Base-by-base conservation (phyloP, 345 rosid species). In the Heritiera littoralis region DNA sequence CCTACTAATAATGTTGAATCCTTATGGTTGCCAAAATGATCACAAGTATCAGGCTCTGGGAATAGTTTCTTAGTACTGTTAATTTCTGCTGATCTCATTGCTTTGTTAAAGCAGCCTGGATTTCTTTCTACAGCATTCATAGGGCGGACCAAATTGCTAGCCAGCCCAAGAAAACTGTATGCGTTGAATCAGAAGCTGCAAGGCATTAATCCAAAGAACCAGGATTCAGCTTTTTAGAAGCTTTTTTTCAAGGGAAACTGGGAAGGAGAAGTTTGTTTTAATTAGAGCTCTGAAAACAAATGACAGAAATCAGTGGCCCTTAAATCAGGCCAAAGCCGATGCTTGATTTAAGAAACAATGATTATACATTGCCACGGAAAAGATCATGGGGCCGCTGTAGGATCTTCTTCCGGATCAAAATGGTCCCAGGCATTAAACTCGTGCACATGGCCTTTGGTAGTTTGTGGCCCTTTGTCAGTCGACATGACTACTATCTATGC, bases 391-490 rank as follows among this genome's bases (percentile, higher is more conserved):
- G 68, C 71, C 80, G 43, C 28, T 59, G 66, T 71, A 72, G 81
- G 88, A 80, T 82, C 84, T 70, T 82, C 76, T 20, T 71, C 72
- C 48, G 86, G 81, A 80, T 84, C 83, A 82, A 83, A 64, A 81
- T 83, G 89, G 91, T 83, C 91, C 91, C 87, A 56, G 66, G 43
- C 80, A 74, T 64, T 73, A 61, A 77, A 77, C 81, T 81, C 68
- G 46, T 61, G 91, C 88, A 88, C 89, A 83, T 88, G 91, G 86
- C 63, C 78, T 80, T 83, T 56, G 87, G 72, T 81, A 77, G 82
- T 76, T 86, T 82, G 86, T 88, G 91, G 89, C 83, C 88, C 87
- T 88, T 83, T 85, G 89, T 87, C 91, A 81, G 87, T 83, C 86
- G 38, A 35, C 87, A 85, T 72, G 74, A 66, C 79, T 72, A 79